phyloP scores from a whole-genome alignment of 2,329 filamentous ascomycete genomes.

The Parascedosporium putredinis region DNA sequence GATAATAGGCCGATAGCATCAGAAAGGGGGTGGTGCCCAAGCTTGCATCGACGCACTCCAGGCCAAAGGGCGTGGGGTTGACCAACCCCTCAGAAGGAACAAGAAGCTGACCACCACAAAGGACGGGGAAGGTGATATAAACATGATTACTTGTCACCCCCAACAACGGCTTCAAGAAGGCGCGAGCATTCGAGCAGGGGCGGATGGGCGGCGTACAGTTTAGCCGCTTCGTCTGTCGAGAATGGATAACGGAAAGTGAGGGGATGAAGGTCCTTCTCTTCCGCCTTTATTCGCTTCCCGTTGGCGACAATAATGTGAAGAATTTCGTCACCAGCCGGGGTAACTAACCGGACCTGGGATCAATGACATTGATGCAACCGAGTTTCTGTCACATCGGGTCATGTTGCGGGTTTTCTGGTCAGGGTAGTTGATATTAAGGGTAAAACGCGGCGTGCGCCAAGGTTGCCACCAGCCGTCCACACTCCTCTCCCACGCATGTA shows the following conservation, averaged over 20 bases:
- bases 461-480: not conserved
- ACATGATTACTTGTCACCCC: not conserved
- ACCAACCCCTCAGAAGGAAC: too few relatives aligned
- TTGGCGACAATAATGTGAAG: not conserved
- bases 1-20: too few relatives aligned
- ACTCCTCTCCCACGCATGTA: not conserved
- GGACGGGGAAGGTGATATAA: too few relatives aligned
- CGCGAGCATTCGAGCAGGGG: not conserved
- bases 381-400: not conserved
- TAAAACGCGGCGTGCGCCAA: not conserved
- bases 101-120: too few relatives aligned
- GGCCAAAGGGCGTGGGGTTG: too few relatives aligned
- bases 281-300: not conserved
- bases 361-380: not conserved
- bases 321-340: slow-evolving; percentile 1
- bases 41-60: too few relatives aligned
- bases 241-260: not conserved
- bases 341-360: not conserved
- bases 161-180: not conserved
- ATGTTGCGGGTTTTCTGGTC: not conserved
- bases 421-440: slow-evolving; percentile 1
- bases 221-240: not conserved
- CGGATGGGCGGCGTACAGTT: too few relatives aligned
- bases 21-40: too few relatives aligned
- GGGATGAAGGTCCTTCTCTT: not conserved